These are phyloP conservation scores for Schizochytrium sp. DNA, from an alignment of 108 stramenopile species.

Conservation along the genomic window DNA sequence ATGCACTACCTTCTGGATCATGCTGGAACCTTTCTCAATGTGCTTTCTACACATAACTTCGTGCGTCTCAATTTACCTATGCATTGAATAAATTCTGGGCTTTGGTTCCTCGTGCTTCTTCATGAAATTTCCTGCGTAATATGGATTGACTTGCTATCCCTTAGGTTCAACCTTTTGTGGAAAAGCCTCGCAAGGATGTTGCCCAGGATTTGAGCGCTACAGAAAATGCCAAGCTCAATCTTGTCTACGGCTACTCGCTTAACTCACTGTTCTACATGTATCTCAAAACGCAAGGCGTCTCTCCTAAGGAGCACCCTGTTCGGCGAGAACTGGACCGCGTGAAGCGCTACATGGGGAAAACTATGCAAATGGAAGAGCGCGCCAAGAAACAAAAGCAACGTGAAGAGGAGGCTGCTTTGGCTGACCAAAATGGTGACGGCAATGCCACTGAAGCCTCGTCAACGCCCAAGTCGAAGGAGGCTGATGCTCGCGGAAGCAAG, in stretches of 20 bases:
- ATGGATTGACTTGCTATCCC: neutral
- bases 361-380: slow-evolving; percentile 34
- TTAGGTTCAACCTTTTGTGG: slow-evolving; percentile 18
- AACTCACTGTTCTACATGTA: slow-evolving; percentile 60
- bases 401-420: neutral
- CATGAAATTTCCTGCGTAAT: no score
- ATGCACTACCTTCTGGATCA: no score
- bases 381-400: slow-evolving; percentile 28
- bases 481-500: neutral
- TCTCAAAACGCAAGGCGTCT: slow-evolving; percentile 47
- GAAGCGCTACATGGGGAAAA: slow-evolving; percentile 46
- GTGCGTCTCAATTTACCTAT: no score
- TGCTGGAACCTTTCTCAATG: no score
- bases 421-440: neutral
- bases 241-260: slow-evolving; percentile 53
- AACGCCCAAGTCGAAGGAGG: neutral
- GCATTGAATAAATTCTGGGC: no score
- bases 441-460: neutral
- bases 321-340: slow-evolving; percentile 24
- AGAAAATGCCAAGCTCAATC: slow-evolving; percentile 51
- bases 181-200: slow-evolving; percentile 25
- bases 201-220: neutral
- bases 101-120: no score
- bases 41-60: no score
- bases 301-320: slow-evolving; percentile 43